Percentiles rank a stretch among this genome's conserved stretches.
These are phyloP conservation scores for Pilasporangium apinafurcum DNA, from an alignment of 352 stramenopile genomes.

Conservation along the genomic window DNA sequence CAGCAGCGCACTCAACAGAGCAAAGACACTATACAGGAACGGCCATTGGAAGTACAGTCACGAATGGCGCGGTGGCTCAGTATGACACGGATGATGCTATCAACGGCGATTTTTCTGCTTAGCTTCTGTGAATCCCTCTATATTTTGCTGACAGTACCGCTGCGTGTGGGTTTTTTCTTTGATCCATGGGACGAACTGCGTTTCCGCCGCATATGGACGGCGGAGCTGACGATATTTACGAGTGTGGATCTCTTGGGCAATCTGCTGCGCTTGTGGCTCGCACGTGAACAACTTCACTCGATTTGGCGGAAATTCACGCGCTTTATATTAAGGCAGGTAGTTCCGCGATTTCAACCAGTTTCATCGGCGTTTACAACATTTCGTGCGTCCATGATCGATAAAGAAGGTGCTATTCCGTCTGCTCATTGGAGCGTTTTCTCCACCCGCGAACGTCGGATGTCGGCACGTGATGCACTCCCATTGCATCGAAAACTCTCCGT, in stretches of 20 bases:
- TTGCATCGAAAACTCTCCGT: neutral
- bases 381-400: neutral
- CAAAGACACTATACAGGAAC: neutral
- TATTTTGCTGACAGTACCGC: constrained; percentile 18
- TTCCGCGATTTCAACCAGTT: too few relatives aligned
- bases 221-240: constrained; percentile 16
- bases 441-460: constrained; percentile 4
- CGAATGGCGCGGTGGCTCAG: neutral
- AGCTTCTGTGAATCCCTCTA: constrained; percentile 21
- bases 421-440: constrained; percentile 6
- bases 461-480: constrained; percentile 5
- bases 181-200: constrained; percentile 22
- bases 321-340: too few relatives aligned
- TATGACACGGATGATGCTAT: neutral
- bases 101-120: neutral
- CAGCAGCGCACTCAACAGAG: neutral
- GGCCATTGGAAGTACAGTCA: neutral
- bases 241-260: constrained; percentile 9
- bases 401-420: neutral
- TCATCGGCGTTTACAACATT: constrained; percentile 3
- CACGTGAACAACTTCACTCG: too few relatives aligned
- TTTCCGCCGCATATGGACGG: constrained; percentile 7
- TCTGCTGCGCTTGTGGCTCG: constrained; percentile 1
- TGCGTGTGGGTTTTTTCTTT: constrained; percentile 34
- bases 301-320: neutral